phyloP scores from a whole-genome alignment of 1,139 yeast genomes.

The Candida glucosophila region DNA sequence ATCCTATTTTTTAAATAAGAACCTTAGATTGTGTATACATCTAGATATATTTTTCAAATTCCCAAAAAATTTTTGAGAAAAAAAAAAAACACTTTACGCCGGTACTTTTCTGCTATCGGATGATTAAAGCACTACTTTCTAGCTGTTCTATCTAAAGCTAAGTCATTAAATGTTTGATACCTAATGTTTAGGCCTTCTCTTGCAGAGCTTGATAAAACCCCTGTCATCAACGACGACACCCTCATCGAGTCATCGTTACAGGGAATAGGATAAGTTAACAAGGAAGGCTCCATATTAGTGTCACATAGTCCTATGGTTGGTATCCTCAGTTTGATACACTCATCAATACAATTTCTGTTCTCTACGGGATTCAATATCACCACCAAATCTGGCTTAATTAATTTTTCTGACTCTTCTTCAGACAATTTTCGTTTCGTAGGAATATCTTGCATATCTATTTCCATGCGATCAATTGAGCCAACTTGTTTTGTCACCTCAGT shows the following conservation, averaged over 20 bases:
- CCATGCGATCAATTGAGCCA: constrained; percentile 47
- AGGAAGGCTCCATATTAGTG: constrained; percentile 85
- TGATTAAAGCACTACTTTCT: too few relatives aligned
- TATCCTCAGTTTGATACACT: constrained; percentile 73
- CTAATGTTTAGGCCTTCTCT: constrained; percentile 64
- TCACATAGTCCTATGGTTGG: constrained; percentile 94
- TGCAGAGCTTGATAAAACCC: constrained; percentile 81
- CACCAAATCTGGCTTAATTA: constrained; percentile 81
- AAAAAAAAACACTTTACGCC: background rate
- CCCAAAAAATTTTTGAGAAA: background rate
- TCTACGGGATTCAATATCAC: constrained; percentile 85
- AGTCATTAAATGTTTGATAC: constrained; percentile 25
- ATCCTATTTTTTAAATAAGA: background rate
- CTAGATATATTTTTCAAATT: background rate
- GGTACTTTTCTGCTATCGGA: too few relatives aligned
- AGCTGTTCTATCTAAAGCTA: too few relatives aligned
- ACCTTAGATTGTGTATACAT: background rate
- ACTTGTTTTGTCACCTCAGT: constrained; percentile 70
- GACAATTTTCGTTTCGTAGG: constrained; percentile 52
- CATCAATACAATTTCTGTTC: constrained; percentile 71
- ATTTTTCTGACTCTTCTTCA: constrained; percentile 30
- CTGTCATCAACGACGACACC: constrained; percentile 68
- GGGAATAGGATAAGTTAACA: constrained; percentile 90
- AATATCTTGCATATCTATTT: constrained; percentile 29
- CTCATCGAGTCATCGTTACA: constrained; percentile 93